phyloP scores from a whole-genome alignment of 169 alveolate genomes.

The Besnoitia besnoiti region DNA sequence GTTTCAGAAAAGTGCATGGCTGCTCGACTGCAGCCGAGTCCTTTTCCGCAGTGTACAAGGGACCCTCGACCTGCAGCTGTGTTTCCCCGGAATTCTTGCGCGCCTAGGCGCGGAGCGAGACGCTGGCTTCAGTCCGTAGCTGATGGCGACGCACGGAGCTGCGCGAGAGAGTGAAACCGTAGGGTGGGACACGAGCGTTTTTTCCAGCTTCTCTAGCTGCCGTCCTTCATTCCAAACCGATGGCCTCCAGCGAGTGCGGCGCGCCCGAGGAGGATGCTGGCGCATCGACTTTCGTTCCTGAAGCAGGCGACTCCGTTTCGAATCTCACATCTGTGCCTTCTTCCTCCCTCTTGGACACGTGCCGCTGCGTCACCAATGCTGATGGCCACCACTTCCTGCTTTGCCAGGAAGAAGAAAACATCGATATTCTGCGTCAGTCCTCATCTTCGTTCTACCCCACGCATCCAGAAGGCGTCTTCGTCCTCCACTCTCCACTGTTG shows the following conservation, averaged over 20 bases:
- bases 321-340: neutral
- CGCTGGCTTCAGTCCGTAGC: neutral
- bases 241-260: neutral
- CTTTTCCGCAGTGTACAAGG: neutral
- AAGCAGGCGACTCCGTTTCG: neutral
- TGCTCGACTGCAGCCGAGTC: neutral
- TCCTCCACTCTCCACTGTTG: neutral
- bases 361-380: slow-evolving; percentile 3
- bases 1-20: neutral
- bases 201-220: neutral
- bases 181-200: neutral
- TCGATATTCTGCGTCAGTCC: neutral
- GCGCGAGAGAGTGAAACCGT: neutral
- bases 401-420: neutral
- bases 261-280: slow-evolving; percentile 21
- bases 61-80: no score
- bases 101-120: neutral
- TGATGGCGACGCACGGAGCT: neutral
- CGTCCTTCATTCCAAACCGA: neutral
- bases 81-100: neutral
- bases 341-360: neutral
- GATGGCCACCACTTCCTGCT: neutral
- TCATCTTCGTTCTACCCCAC: neutral
- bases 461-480: slow-evolving; percentile 3
- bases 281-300: neutral